Evolutionary conservation across 2,329 filamentous ascomycete genomes (phyloP).

Genomic region (Scytalidium sp.): DNA sequence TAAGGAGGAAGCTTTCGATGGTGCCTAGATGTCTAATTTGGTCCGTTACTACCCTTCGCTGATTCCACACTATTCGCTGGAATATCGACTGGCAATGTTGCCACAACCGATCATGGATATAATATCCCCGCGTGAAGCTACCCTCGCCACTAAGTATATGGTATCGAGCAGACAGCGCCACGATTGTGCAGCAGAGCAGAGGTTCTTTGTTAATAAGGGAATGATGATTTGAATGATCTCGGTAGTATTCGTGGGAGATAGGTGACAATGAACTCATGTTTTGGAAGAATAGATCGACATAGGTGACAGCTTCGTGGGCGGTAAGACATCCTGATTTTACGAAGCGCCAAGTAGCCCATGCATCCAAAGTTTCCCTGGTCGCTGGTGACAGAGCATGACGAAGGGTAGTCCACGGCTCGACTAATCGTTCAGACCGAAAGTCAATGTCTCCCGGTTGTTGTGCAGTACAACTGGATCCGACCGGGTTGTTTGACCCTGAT

Average conservation of each 20-base stretch:
- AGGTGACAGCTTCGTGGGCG: slow-evolving; percentile 49
- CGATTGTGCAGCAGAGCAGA: slow-evolving; percentile 48
- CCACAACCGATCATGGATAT: slow-evolving; percentile 52
- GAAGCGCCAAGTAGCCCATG: slow-evolving; percentile 47
- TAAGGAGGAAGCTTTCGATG: slow-evolving; percentile 49
- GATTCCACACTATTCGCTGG: slow-evolving; percentile 49
- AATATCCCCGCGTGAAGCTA: slow-evolving; percentile 45
- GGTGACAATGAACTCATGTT: slow-evolving; percentile 49
- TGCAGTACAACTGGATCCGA: no score
- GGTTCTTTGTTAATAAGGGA: slow-evolving; percentile 47
- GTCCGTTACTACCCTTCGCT: slow-evolving; percentile 48
- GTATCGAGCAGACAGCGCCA: slow-evolving; percentile 54
- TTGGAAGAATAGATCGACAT: slow-evolving; percentile 49
- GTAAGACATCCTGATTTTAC: slow-evolving; percentile 55
- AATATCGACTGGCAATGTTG: slow-evolving; percentile 51
- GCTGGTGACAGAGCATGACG: neutral
- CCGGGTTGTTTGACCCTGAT: no score
- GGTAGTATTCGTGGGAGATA: slow-evolving; percentile 46
- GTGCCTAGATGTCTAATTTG: slow-evolving; percentile 47
- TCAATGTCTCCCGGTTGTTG: no score
- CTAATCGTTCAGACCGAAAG: neutral
- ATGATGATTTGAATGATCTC: slow-evolving; percentile 44
- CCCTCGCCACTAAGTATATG: slow-evolving; percentile 38
- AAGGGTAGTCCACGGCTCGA: neutral
- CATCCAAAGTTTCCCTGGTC: neutral